These are phyloP conservation scores for Fusarium multiceps DNA, from an alignment of 2,329 filamentous ascomycete genomes.

Conservation along the genomic window DNA sequence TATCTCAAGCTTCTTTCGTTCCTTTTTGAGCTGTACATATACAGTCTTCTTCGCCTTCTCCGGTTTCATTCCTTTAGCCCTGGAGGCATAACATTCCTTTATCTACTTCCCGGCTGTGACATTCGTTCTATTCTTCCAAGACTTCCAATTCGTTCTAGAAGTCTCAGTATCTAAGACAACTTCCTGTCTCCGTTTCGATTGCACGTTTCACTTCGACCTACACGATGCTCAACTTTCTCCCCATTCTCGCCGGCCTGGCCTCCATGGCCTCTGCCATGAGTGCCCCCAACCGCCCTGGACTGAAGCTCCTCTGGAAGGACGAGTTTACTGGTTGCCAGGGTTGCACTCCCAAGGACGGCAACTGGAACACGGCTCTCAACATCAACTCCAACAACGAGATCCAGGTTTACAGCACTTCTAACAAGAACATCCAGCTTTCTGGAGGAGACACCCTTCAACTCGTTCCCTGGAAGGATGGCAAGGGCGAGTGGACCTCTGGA, in stretches of 20 bases:
- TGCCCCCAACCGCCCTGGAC: slow-evolving; percentile 55
- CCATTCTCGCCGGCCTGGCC: slow-evolving; percentile 36
- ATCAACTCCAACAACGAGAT: slow-evolving; percentile 62
- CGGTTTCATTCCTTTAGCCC: slow-evolving; percentile 37
- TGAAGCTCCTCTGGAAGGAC: slow-evolving; percentile 59
- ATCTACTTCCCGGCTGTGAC: slow-evolving; percentile 20
- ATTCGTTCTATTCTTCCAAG: slow-evolving; percentile 1
- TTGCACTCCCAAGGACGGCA: slow-evolving; percentile 50
- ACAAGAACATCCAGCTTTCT: slow-evolving; percentile 61
- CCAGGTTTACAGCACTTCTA: slow-evolving; percentile 59
- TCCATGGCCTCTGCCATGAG: slow-evolving; percentile 50
- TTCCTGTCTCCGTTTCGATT: not conserved
- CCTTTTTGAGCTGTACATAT: slow-evolving; percentile 7
- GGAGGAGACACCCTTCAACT: slow-evolving; percentile 64
- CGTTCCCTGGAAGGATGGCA: slow-evolving; percentile 56
- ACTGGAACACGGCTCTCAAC: slow-evolving; percentile 60
- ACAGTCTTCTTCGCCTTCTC: slow-evolving; percentile 18
- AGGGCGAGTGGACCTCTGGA: slow-evolving; percentile 61
- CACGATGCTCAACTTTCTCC: slow-evolving; percentile 45
- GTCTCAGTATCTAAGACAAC: slow-evolving; percentile 10
- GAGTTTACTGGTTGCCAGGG: slow-evolving; percentile 57
- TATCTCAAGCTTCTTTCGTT: slow-evolving; percentile 28
- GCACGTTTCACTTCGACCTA: slow-evolving; percentile 27
- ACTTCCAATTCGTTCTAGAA: slow-evolving; percentile 2
- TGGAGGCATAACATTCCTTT: slow-evolving; percentile 39